phyloP scores from a whole-genome alignment of 768 basidiomycete genomes.

The Tylopilus rubrobrunneus region DNA sequence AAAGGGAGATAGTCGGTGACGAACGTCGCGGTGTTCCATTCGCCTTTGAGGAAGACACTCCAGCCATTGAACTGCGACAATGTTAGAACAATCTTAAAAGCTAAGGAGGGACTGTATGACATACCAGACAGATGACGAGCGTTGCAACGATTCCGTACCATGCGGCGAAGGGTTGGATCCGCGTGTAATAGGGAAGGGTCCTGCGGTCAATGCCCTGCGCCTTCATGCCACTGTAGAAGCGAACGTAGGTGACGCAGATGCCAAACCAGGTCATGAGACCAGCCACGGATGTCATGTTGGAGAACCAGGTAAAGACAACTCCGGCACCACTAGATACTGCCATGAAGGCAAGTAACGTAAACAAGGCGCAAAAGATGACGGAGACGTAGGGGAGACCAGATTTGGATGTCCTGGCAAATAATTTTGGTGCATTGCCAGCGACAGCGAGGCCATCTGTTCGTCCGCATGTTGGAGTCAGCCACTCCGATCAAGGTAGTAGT shows the following conservation, averaged over 20 bases:
- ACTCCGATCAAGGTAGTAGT: not conserved
- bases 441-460: constrained; percentile 71
- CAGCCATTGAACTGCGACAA: constrained; percentile 46
- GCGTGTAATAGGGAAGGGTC: constrained; percentile 65
- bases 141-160: constrained; percentile 41
- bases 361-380: constrained; percentile 62
- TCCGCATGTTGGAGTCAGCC: not conserved
- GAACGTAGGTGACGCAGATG: constrained; percentile 71
- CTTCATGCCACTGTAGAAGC: constrained; percentile 82
- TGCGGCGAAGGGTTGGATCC: constrained; percentile 70
- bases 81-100: constrained; percentile 20
- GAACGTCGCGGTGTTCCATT: constrained; percentile 63
- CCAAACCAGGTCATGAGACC: constrained; percentile 82
- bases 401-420: constrained; percentile 68
- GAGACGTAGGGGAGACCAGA: constrained; percentile 76
- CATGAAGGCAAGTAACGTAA: constrained; percentile 81
- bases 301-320: constrained; percentile 75
- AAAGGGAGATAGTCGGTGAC: constrained; percentile 81
- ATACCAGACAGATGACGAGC: constrained; percentile 58
- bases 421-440: constrained; percentile 74
- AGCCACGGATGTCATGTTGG: constrained; percentile 66
- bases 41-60: constrained; percentile 47
- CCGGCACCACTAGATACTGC: constrained; percentile 61
- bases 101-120: constrained; percentile 19
- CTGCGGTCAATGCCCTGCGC: constrained; percentile 73